Evolutionary conservation across 352 stramenopile species (phyloP).

Genomic region (Elongisporangium senticosum): DNA sequence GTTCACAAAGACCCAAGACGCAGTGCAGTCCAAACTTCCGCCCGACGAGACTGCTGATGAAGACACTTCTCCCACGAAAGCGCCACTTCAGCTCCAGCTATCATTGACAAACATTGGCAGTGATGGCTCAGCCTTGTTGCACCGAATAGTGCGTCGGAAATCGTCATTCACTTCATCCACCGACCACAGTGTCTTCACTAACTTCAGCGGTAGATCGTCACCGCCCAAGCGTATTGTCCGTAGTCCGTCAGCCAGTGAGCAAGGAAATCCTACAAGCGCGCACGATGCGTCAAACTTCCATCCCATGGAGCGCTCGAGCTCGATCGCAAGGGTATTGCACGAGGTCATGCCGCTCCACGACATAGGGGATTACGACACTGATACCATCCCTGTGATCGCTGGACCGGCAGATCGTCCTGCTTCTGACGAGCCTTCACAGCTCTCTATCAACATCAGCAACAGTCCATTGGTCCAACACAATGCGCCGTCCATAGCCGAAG

Average conservation of each 20-base stretch:
- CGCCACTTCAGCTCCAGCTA: background rate
- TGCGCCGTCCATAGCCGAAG: background rate
- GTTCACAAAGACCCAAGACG: background rate
- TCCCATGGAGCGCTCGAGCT: slow-evolving; percentile 10
- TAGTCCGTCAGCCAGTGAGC: slow-evolving; percentile 6
- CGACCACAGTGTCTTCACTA: background rate
- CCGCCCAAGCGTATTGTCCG: background rate
- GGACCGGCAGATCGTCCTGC: background rate
- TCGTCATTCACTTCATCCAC: background rate
- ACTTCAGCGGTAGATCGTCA: background rate
- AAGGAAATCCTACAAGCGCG: slow-evolving; percentile 1
- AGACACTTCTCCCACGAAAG: background rate
- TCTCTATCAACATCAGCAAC: background rate
- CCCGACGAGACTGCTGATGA: background rate
- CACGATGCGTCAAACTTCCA: background rate
- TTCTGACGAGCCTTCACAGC: background rate
- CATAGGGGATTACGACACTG: background rate
- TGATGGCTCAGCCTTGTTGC: background rate
- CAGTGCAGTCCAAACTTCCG: background rate
- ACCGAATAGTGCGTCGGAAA: background rate
- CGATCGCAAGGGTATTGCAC: slow-evolving; percentile 19
- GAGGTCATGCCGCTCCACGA: slow-evolving; percentile 9
- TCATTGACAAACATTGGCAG: background rate
- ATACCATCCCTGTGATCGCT: slow-evolving; percentile 1
- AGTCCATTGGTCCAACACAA: background rate